Evolutionary conservation across 176 grass and related monocot genomes (phyloP).

Genomic region (Tillandsia leiboldiana): DNA sequence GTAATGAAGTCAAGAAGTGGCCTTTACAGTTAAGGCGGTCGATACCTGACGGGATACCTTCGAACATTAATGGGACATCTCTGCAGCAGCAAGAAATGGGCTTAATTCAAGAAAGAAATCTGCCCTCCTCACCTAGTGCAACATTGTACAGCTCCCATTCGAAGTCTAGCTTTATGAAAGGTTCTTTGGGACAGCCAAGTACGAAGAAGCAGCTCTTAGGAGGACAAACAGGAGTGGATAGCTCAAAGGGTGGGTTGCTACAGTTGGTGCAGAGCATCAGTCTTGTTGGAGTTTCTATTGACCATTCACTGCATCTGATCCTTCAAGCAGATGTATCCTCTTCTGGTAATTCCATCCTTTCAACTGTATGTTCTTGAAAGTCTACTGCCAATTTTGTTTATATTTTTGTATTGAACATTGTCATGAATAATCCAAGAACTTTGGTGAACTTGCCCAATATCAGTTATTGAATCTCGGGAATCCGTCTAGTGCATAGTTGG

Average conservation of each 20-base stretch:
- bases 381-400: neutral
- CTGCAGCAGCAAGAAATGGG: slow-evolving; percentile 64
- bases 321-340: slow-evolving; percentile 59
- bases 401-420: neutral
- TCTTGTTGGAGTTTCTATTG: slow-evolving; percentile 64
- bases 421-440: neutral
- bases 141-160: slow-evolving; percentile 70
- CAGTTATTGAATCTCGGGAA: too few species aligned
- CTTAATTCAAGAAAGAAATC: slow-evolving; percentile 83
- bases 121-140: slow-evolving; percentile 65
- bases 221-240: slow-evolving; percentile 58
- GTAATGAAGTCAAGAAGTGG: slow-evolving; percentile 93
- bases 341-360: slow-evolving; percentile 33
- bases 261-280: slow-evolving; percentile 91
- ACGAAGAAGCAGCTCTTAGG: slow-evolving; percentile 77
- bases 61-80: slow-evolving; percentile 46
- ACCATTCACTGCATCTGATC: slow-evolving; percentile 73
- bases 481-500: too few species aligned
- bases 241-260: slow-evolving; percentile 46
- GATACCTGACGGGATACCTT: slow-evolving; percentile 55
- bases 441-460: too few species aligned
- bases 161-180: slow-evolving; percentile 84
- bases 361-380: neutral
- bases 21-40: slow-evolving; percentile 72
- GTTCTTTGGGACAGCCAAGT: slow-evolving; percentile 39